phyloP scores from a whole-genome alignment of 2,329 filamentous ascomycete species.

The Diplodia sapinea region DNA sequence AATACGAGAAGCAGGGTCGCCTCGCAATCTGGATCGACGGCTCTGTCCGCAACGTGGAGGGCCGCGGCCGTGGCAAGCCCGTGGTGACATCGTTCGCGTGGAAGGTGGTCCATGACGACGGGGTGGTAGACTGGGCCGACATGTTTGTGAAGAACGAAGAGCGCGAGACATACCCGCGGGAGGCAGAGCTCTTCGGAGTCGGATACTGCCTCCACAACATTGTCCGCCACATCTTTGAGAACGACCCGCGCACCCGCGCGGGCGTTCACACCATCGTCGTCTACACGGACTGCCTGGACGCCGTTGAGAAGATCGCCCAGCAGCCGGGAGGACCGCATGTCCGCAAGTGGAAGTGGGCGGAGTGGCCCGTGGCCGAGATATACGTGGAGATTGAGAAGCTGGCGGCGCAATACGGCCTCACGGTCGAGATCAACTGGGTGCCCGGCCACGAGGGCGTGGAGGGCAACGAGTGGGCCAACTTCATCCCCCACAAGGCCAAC shows the following conservation, averaged over 20 bases:
- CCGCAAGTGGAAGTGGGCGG: not conserved
- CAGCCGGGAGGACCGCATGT: not conserved
- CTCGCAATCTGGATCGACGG: not conserved
- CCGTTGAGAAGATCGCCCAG: not conserved
- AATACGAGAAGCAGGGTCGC: not conserved
- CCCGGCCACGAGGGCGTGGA: not conserved
- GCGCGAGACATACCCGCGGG: not conserved
- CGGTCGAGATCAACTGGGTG: constrained; percentile 3
- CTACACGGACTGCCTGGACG: not conserved
- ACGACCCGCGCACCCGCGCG: not conserved
- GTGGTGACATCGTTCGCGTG: not conserved
- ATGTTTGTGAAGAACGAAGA: not conserved
- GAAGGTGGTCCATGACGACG: not conserved
- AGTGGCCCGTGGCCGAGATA: not conserved
- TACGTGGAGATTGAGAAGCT: not conserved
- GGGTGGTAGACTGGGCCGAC: not conserved
- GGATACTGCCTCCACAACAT: not conserved
- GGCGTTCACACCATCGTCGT: constrained; percentile 1
- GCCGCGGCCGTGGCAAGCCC: too few species aligned
- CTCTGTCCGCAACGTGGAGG: not conserved
- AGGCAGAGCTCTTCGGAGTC: not conserved
- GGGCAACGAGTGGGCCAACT: constrained; percentile 8
- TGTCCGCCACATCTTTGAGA: not conserved
- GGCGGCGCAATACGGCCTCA: not conserved
- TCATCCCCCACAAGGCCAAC: not conserved